A percentile compares a stretch with the other conserved stretches of the same genome.
Evolutionary conservation across 2,329 filamentous ascomycete genomes (phyloP).

Genomic region (Aspergillus sp.): DNA sequence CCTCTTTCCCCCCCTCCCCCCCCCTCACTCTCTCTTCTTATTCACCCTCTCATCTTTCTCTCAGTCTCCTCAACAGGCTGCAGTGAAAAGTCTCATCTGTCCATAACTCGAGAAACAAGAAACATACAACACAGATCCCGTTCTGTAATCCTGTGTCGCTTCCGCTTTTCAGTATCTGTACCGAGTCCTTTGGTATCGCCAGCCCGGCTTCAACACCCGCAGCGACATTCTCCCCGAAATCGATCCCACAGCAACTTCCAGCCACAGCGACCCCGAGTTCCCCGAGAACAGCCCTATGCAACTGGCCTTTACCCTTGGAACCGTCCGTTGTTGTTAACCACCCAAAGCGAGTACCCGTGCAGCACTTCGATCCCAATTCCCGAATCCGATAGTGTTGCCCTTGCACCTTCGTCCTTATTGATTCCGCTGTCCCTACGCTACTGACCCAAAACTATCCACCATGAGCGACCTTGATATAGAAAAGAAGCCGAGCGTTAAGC

Average conservation of each 20-base stretch:
- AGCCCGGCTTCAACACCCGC: background rate
- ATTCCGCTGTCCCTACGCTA: background rate
- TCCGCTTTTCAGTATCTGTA: background rate
- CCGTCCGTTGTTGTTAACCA: background rate
- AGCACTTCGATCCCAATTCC: slow-evolving; percentile 1
- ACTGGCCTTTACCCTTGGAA: background rate
- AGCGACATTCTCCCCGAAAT: background rate
- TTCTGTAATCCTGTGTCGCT: background rate
- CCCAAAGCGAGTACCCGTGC: background rate
- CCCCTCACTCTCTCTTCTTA: background rate
- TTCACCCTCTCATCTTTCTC: background rate
- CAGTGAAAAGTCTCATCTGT: background rate
- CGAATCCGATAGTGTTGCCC: slow-evolving; percentile 5
- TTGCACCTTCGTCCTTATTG: slow-evolving; percentile 6
- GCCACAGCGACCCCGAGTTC: background rate
- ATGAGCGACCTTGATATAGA: slow-evolving; percentile 14
- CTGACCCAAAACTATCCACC: slow-evolving; percentile 3
- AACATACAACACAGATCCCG: background rate
- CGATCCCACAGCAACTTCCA: background rate
- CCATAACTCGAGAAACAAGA: background rate
- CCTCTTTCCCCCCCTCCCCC: no score
- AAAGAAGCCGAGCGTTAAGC: slow-evolving; percentile 13
- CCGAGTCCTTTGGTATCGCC: background rate
- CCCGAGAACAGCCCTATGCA: background rate
- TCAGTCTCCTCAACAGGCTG: background rate